A percentile compares a stretch with the other conserved stretches of the same genome.
Evolutionary conservation across 2,329 filamentous ascomycete species (phyloP).

Genomic region (Teratosphaeria viscida): DNA sequence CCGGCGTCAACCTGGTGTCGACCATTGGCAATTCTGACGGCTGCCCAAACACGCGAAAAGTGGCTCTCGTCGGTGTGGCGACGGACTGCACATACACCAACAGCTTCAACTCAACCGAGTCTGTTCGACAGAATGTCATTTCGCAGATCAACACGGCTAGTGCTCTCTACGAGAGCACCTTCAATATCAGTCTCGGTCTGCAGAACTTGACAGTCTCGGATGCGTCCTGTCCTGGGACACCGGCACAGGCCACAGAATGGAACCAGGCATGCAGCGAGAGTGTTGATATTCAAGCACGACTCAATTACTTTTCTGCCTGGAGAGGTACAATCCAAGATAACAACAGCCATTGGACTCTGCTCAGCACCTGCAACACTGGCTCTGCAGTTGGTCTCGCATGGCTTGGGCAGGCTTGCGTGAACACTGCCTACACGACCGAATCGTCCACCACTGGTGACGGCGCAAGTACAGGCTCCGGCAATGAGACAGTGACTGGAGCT

Average conservation of each 20-base stretch:
- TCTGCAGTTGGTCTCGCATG: constrained; percentile 85
- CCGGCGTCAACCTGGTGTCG: constrained; percentile 63
- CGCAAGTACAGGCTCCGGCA: constrained; percentile 29
- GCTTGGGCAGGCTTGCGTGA: constrained; percentile 75
- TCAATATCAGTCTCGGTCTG: constrained; percentile 89
- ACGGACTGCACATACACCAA: constrained; percentile 84
- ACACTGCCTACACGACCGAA: constrained; percentile 40
- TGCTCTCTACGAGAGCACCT: constrained; percentile 74
- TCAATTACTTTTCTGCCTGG: constrained; percentile 86
- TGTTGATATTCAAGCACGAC: constrained; percentile 59
- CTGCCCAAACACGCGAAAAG: constrained; percentile 80
- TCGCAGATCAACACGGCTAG: constrained; percentile 77
- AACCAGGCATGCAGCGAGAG: constrained; percentile 61
- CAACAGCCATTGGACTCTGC: constrained; percentile 88
- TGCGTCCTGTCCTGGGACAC: constrained; percentile 59
- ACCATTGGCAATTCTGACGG: constrained; percentile 76
- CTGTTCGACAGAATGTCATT: constrained; percentile 68
- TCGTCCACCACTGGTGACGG: constrained; percentile 29
- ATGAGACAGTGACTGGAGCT: constrained; percentile 69
- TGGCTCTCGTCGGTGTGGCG: constrained; percentile 82
- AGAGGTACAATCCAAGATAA: constrained; percentile 63
- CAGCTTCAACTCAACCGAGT: constrained; percentile 54
- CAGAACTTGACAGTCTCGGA: constrained; percentile 74
- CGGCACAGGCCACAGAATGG: constrained; percentile 63
- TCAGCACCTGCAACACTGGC: constrained; percentile 71